Base-by-base conservation (phyloP, 495 filamentous ascomycete species). In the Barbatosphaeria neglecta region DNA sequence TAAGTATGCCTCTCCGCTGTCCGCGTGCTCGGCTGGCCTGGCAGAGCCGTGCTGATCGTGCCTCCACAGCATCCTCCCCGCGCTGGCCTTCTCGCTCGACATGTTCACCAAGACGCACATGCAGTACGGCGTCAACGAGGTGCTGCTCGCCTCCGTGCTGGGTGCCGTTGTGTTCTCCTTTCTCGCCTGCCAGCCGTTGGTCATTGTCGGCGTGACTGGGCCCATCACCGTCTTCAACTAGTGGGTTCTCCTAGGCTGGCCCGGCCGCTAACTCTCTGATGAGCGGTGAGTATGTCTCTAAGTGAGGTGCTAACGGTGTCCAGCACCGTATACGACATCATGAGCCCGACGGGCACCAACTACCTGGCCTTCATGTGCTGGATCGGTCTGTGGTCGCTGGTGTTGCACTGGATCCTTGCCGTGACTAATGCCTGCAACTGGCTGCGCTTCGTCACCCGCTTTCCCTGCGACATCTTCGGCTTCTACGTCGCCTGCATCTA, bases 401-500 rank as follows among this genome's bases (percentile, higher is more conserved):
- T 86, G 18, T 84, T 90, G 70, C 86, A 92, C 59, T 86, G 81
- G 81, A 60, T 83, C 35, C 70, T 90, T 7, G 86, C 86, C 18
- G 71, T 88, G 39, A 84, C 82, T 5, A 92, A 92, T 55, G 73
- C 81, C 10, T 89, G 86, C 62, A 87, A 92, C 61, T 84, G 71
- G 44, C 65, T 92, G 3, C 81, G 75, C 53, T 90, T 86, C 59
- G 86, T 92, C 19, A 90, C 86, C 9, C 75, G 84, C 9, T 92
- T 92, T 57, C 84, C 84, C 35, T 89, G 86, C 57, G 86, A 92
- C 56, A 87, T 86, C 52, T 90, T 92, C 55, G 86, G 86, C 5
- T 89, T 90, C 60, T 92, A 92, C 59, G 86, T 92, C 37, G 86
- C 84, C 41, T 85, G 83, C 58, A 86, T 90, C 58, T 92, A 92